These are phyloP conservation scores for Saussurea involucrata DNA, from an alignment of 129 eudicot genomes.

Conservation along the genomic window DNA sequence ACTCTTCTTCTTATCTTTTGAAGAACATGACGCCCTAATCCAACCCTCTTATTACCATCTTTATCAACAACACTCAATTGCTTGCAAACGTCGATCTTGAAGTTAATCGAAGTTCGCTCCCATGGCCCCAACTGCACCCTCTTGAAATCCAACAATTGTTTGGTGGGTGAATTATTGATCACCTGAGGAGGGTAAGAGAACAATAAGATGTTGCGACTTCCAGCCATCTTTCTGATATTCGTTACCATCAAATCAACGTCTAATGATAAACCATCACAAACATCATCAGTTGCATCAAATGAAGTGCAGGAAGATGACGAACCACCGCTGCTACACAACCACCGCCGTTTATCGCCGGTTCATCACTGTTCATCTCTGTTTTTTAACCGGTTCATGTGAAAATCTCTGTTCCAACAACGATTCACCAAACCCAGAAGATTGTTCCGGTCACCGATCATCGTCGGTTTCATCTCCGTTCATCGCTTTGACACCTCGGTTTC, in stretches of 20 bases:
- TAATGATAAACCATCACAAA: not conserved
- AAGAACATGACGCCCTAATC: constrained; percentile 26
- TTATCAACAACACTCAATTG: constrained; percentile 28
- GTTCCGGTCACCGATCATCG: too few species aligned
- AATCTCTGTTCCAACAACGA: too few species aligned
- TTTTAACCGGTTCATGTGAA: too few species aligned
- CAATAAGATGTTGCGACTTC: constrained; percentile 4
- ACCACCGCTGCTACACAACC: too few species aligned
- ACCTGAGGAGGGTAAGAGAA: constrained; percentile 31
- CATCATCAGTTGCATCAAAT: not conserved
- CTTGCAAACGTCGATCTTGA: constrained; percentile 27
- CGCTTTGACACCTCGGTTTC: too few species aligned
- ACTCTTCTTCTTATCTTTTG: too few species aligned
- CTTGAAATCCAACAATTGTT: constrained; percentile 10
- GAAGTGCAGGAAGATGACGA: constrained; percentile 2
- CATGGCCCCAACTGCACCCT: constrained; percentile 17
- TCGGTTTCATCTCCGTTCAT: too few species aligned
- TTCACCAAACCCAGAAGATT: too few species aligned
- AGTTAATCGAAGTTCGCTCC: not conserved
- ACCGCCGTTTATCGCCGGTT: too few species aligned
- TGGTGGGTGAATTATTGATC: constrained; percentile 18
- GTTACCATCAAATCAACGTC: not conserved
- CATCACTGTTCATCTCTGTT: too few species aligned
- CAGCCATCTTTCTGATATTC: constrained; percentile 1
- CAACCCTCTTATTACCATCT: constrained; percentile 25